A percentile compares a stretch with the other conserved stretches of the same genome.
phyloP scores from a whole-genome alignment of 2,329 filamentous ascomycete species.

The Ascochyta pisi region DNA sequence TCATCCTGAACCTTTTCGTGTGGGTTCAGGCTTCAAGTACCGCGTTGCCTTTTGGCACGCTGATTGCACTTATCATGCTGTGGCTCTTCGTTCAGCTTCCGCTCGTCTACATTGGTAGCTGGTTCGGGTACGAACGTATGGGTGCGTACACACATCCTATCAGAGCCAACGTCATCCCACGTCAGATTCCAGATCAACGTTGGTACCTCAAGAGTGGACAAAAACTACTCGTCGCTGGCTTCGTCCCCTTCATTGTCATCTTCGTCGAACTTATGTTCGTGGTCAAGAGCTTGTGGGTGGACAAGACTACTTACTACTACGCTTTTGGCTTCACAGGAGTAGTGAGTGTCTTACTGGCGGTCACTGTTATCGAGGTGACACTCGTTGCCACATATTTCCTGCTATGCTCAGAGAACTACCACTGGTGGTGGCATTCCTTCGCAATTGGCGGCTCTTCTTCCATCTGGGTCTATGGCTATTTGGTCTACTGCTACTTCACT shows the following conservation, averaged over 20 bases:
- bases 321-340: slow-evolving; percentile 85
- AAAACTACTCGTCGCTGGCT: slow-evolving; percentile 73
- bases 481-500: slow-evolving; percentile 81
- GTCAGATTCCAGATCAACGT: slow-evolving; percentile 75
- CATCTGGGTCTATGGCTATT: slow-evolving; percentile 83
- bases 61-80: slow-evolving; percentile 73
- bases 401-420: slow-evolving; percentile 79
- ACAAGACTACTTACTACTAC: slow-evolving; percentile 92
- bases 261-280: slow-evolving; percentile 88
- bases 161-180: slow-evolving; percentile 73
- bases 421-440: slow-evolving; percentile 95
- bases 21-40: slow-evolving; percentile 91
- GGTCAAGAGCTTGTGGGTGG: slow-evolving; percentile 87
- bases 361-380: slow-evolving; percentile 83
- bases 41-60: slow-evolving; percentile 81
- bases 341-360: slow-evolving; percentile 72
- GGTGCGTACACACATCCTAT: slow-evolving; percentile 82
- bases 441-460: slow-evolving; percentile 77
- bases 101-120: slow-evolving; percentile 80
- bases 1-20: slow-evolving; percentile 85
- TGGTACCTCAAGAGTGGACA: slow-evolving; percentile 75
- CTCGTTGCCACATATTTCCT: slow-evolving; percentile 83
- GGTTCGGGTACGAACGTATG: slow-evolving; percentile 73
- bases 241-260: slow-evolving; percentile 85
- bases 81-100: slow-evolving; percentile 89